Percentiles rank a stretch among this genome's conserved stretches.
Evolutionary conservation across 2,329 filamentous ascomycete species (phyloP).

Genomic region (Nothophoma quercina): DNA sequence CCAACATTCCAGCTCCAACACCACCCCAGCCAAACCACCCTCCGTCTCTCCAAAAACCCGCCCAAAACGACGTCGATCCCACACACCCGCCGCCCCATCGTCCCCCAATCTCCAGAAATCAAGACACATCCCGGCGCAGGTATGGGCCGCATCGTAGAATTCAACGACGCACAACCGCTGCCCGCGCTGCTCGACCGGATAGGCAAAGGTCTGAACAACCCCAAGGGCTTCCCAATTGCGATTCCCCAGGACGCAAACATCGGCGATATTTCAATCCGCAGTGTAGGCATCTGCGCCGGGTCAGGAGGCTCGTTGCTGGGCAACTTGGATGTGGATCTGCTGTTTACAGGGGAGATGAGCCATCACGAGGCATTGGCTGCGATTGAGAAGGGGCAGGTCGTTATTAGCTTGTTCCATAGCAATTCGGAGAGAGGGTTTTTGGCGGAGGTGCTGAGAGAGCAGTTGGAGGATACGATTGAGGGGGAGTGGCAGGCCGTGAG

Average conservation of each 20-base stretch:
- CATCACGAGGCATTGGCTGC: conserved; percentile 91
- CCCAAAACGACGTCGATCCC: conserved; percentile 28
- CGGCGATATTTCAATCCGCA: conserved; percentile 65
- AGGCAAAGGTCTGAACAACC: conserved; percentile 68
- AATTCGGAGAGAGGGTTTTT: conserved; percentile 91
- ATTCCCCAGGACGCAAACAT: conserved; percentile 66
- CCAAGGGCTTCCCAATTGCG: conserved; percentile 70
- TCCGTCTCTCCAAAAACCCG: conserved; percentile 42
- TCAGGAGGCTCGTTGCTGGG: conserved; percentile 82
- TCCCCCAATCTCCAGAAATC: conserved; percentile 53
- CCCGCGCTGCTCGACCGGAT: conserved; percentile 68
- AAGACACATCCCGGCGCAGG: conserved; percentile 60
- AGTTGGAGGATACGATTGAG: conserved; percentile 67
- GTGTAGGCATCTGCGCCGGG: conserved; percentile 87
- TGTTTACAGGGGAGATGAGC: conserved; percentile 91
- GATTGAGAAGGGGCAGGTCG: conserved; percentile 81
- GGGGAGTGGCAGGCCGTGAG: conserved; percentile 62
- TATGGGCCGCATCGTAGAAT: conserved; percentile 67
- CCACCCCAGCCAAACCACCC: conserved; percentile 55
- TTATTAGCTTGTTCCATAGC: conserved; percentile 88
- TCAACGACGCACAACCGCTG: conserved; percentile 61
- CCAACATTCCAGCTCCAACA: conserved; percentile 56
- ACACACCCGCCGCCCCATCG: conserved; percentile 63
- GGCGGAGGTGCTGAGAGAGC: conserved; percentile 70
- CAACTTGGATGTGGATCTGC: conserved; percentile 73